Percentiles rank a stretch among this genome's conserved stretches.
phyloP scores from a whole-genome alignment of 345 rosid species.

The Gossypium herbaceum region DNA sequence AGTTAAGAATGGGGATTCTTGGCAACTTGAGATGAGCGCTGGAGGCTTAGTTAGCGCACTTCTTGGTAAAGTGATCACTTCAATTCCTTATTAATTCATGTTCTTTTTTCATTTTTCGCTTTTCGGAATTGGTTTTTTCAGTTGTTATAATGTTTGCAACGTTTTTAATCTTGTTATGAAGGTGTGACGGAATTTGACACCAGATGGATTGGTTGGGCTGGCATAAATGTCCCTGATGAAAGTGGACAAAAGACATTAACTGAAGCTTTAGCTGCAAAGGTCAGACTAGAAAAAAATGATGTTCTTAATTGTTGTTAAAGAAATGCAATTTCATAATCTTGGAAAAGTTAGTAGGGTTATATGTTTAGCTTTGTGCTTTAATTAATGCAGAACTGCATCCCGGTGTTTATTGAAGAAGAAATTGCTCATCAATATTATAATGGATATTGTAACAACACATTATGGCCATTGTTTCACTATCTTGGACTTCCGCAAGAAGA shows the following conservation, averaged over 20 bases:
- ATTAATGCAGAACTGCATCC: constrained; percentile 48
- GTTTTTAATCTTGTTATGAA: constrained; percentile 19
- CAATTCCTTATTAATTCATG: background rate
- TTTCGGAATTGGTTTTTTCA: background rate
- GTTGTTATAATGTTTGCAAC: background rate
- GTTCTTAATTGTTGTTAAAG: background rate
- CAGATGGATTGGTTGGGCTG: constrained; percentile 69
- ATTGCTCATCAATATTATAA: constrained; percentile 42
- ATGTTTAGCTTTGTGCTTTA: constrained; percentile 10
- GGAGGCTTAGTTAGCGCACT: constrained; percentile 63
- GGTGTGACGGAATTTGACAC: constrained; percentile 57
- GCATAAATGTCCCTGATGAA: constrained; percentile 54
- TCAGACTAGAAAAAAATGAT: constrained; percentile 26
- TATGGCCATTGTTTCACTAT: constrained; percentile 34
- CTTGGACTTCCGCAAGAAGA: constrained; percentile 62
- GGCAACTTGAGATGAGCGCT: constrained; percentile 51
- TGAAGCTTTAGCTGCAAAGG: constrained; percentile 52
- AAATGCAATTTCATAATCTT: constrained; percentile 9
- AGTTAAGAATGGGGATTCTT: constrained; percentile 36
- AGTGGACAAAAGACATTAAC: constrained; percentile 41
- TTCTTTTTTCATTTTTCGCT: background rate
- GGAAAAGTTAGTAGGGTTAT: constrained; percentile 15
- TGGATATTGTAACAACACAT: too few relatives aligned
- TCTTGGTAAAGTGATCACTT: constrained; percentile 29
- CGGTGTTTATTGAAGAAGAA: constrained; percentile 56